phyloP scores from a whole-genome alignment of 306 rosid species.

The Castanopsis chinensis region DNA sequence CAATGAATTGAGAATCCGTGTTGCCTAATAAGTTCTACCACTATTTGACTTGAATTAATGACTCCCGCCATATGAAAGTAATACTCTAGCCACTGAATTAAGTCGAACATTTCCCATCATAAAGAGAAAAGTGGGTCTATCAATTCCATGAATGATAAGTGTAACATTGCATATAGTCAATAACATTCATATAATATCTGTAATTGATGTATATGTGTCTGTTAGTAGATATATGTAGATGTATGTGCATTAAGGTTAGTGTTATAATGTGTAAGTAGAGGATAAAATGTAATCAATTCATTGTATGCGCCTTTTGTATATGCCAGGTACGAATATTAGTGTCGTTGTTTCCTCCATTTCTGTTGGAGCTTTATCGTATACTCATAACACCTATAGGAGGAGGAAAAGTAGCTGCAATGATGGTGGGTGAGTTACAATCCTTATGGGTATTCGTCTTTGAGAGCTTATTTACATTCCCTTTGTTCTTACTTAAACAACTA shows the following conservation, averaged over 20 bases:
- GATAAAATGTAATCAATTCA: not conserved
- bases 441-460: constrained; percentile 4
- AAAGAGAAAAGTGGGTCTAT: too few species aligned
- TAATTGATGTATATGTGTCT: not conserved
- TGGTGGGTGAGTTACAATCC: constrained; percentile 73
- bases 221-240: too few species aligned
- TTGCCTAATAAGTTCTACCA: too few species aligned
- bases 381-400: constrained; percentile 71
- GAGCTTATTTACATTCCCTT: constrained; percentile 6
- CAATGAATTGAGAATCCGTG: not conserved
- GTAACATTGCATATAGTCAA: too few species aligned
- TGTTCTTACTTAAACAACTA: constrained; percentile 8
- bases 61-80: too few species aligned
- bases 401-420: constrained; percentile 81
- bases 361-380: constrained; percentile 69
- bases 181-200: not conserved
- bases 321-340: constrained; percentile 66
- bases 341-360: constrained; percentile 79
- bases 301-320: not conserved
- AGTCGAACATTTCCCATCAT: too few species aligned
- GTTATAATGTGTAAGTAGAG: not conserved
- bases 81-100: too few species aligned
- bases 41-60: too few species aligned
- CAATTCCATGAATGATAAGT: too few species aligned
- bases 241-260: too few species aligned